Evolutionary conservation across 164 flowering plant genomes (phyloP).

Genomic region (grape (Vitis vinifera)): DNA sequence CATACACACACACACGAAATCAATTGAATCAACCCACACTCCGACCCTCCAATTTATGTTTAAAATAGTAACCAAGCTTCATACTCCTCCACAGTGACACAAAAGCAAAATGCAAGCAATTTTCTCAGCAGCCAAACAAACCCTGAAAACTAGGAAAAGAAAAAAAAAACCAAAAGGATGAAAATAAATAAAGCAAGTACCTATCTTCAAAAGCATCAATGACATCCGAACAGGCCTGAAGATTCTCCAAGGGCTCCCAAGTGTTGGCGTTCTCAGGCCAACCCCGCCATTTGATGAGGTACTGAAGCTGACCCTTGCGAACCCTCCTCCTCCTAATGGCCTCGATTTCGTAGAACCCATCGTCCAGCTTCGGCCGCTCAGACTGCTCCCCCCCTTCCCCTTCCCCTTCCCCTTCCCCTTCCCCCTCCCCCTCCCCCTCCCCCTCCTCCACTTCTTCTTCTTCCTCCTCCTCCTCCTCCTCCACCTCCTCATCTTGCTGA

Average conservation of each 20-base stretch:
- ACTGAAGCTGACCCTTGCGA: slow-evolving; percentile 81
- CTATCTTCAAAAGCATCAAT: slow-evolving; percentile 88
- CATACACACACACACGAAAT: too few species aligned
- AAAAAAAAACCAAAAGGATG: not conserved
- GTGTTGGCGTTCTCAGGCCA: slow-evolving; percentile 98
- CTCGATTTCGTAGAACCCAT: slow-evolving; percentile 89
- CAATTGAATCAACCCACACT: too few species aligned
- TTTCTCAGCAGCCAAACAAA: not conserved
- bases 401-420: slow-evolving; percentile 15
- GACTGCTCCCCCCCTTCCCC: slow-evolving; percentile 6
- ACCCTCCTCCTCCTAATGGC: slow-evolving; percentile 70
- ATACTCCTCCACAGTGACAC: too few species aligned
- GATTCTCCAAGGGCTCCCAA: slow-evolving; percentile 95
- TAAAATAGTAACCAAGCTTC: too few species aligned
- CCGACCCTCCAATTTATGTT: too few species aligned
- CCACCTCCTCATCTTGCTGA: slow-evolving; percentile 12
- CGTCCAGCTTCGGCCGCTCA: slow-evolving; percentile 67
- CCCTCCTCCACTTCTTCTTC: slow-evolving; percentile 5
- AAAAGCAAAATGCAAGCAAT: too few species aligned
- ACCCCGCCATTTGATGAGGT: slow-evolving; percentile 96
- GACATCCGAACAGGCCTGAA: slow-evolving; percentile 65
- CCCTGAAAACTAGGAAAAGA: not conserved
- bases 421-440: slow-evolving; percentile 15
- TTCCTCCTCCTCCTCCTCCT: slow-evolving; percentile 10
- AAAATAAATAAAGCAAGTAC: slow-evolving; percentile 24